A percentile compares a stretch with the other conserved stretches of the same genome.
phyloP scores from a whole-genome alignment of 371 early-diverging fungal genomes.

The Capillidium heterosporum region DNA sequence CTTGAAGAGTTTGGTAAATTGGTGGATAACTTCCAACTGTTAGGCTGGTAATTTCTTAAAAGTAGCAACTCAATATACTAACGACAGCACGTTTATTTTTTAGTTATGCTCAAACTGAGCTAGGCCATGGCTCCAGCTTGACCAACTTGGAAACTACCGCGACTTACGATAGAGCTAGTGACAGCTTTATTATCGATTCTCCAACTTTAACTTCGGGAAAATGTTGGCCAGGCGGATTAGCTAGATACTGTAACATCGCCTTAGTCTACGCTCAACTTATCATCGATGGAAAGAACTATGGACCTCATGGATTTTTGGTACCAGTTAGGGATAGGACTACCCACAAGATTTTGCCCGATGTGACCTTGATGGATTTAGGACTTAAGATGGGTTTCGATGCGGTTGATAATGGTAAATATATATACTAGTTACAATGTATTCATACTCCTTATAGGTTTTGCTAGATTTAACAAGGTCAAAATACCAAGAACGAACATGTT shows the following conservation, averaged over 20 bases:
- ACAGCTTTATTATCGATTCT: slow-evolving; percentile 54
- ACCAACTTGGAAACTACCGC: slow-evolving; percentile 65
- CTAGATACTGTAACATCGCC: slow-evolving; percentile 49
- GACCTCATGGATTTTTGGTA: slow-evolving; percentile 72
- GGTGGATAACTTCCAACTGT: neutral
- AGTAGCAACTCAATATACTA: neutral
- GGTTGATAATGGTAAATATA: slow-evolving; percentile 52
- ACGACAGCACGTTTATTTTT: neutral
- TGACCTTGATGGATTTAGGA: slow-evolving; percentile 77
- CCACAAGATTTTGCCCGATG: slow-evolving; percentile 54
- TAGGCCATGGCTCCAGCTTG: slow-evolving; percentile 31
- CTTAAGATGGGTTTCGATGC: slow-evolving; percentile 67
- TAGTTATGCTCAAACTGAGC: slow-evolving; percentile 20
- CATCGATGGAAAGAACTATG: slow-evolving; percentile 55
- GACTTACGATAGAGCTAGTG: slow-evolving; percentile 39
- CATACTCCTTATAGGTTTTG: slow-evolving; percentile 15
- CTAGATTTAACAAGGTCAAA: slow-evolving; percentile 52
- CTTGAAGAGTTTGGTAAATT: neutral
- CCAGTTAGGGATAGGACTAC: slow-evolving; percentile 58
- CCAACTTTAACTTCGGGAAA: slow-evolving; percentile 24
- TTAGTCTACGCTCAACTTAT: slow-evolving; percentile 73
- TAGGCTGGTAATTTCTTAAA: neutral
- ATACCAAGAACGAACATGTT: slow-evolving; percentile 66
- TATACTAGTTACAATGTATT: neutral
- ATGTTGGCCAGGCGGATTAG: slow-evolving; percentile 81